Conservation (phyloP, 75 land plant species). For the Sequoiadendron giganteum region DNA sequence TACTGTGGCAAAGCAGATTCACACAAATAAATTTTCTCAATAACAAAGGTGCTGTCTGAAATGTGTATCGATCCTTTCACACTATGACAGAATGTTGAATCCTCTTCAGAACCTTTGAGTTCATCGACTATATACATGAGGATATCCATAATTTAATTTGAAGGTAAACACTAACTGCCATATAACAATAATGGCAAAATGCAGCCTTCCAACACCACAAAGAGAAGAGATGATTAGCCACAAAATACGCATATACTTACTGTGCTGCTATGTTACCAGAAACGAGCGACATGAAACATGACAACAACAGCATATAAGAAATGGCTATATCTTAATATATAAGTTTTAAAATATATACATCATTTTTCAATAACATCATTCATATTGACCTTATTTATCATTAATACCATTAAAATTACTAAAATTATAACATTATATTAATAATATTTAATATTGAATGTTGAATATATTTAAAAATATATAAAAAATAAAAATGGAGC, state of each 20-base stretch:
- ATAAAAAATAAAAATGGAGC: too few species aligned
- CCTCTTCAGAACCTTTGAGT: not conserved
- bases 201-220: not conserved
- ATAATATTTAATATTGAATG: too few species aligned
- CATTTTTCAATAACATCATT: too few species aligned
- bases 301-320: too few species aligned
- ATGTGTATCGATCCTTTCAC: not conserved
- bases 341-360: too few species aligned
- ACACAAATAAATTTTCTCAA: not conserved
- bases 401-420: too few species aligned
- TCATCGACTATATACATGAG: not conserved
- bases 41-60: not conserved
- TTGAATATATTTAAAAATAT: too few species aligned
- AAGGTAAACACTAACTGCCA: not conserved
- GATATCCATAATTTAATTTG: not conserved
- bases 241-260: not conserved
- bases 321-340: too few species aligned
- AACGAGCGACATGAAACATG: too few species aligned
- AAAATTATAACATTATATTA: too few species aligned
- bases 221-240: not conserved
- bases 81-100: not conserved
- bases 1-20: not conserved
- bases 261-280: not conserved
- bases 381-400: too few species aligned
- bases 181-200: not conserved